phyloP scores from a whole-genome alignment of 2,329 filamentous ascomycete species.

The Sclerotinia borealis region DNA sequence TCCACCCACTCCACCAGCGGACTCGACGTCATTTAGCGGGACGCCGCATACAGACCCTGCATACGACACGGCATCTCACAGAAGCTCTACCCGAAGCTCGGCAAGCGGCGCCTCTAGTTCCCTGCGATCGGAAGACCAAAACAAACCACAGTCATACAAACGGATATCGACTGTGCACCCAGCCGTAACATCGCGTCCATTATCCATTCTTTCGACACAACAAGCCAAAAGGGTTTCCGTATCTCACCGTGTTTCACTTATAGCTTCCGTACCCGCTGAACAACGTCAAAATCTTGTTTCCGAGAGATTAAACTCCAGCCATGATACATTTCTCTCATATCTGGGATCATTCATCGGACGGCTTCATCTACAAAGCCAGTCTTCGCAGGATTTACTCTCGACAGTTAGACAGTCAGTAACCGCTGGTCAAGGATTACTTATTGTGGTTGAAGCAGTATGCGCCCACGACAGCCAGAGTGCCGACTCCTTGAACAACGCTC shows the following conservation, averaged over 20 bases:
- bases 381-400: conserved; percentile 72
- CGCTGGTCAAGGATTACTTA: conserved; percentile 72
- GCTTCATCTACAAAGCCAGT: conserved; percentile 87
- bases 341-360: conserved; percentile 88
- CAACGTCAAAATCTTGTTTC: conserved; percentile 72
- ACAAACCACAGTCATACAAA: conserved; percentile 29
- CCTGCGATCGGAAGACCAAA: conserved; percentile 28
- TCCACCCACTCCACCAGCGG: conserved; percentile 58
- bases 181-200: conserved; percentile 21
- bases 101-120: conserved; percentile 25
- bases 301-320: conserved; percentile 69
- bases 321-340: conserved; percentile 85
- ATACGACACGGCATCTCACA: conserved; percentile 29
- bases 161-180: conserved; percentile 24
- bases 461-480: conserved; percentile 66
- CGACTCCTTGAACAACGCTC: conserved; percentile 60
- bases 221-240: conserved; percentile 29
- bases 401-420: conserved; percentile 79
- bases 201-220: conserved; percentile 26
- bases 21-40: conserved; percentile 43
- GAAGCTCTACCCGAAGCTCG: conserved; percentile 29
- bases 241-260: conserved; percentile 71
- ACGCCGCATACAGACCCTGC: conserved; percentile 40
- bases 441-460: conserved; percentile 76
- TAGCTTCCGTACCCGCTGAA: conserved; percentile 56